Conservation (phyloP, 169 alveolate species). For the Plasmodium falciparum region DNA sequence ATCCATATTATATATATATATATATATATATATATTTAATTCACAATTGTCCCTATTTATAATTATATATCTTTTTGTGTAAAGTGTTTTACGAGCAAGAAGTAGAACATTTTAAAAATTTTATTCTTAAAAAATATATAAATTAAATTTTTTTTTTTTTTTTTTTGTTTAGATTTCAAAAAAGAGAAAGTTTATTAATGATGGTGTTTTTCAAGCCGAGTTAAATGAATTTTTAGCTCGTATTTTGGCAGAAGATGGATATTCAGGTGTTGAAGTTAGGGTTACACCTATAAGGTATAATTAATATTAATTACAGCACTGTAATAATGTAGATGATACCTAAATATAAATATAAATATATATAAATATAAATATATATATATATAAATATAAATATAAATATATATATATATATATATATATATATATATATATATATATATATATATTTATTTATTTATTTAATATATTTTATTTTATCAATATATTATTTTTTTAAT, state of each 20-base stretch:
- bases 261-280: constrained; percentile 98
- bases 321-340: not conserved
- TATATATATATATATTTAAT: no score
- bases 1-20: no score
- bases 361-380: constrained; percentile 1
- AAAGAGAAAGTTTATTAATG: constrained; percentile 97
- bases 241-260: constrained; percentile 98
- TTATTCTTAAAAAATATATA: no score
- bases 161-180: constrained; percentile 89
- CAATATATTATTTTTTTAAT: constrained; percentile 62
- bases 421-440: constrained; percentile 24
- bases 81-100: no score
- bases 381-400: no score
- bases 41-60: no score
- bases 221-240: constrained; percentile 97
- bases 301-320: not conserved
- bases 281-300: constrained; percentile 91
- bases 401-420: constrained; percentile 1
- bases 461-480: not conserved
- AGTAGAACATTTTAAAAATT: no score
- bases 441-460: not conserved
- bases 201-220: constrained; percentile 99
- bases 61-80: no score
- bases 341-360: constrained; percentile 22
- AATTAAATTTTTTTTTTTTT: not conserved